phyloP scores from a whole-genome alignment of 768 basidiomycete genomes.

The Trametes elegans region DNA sequence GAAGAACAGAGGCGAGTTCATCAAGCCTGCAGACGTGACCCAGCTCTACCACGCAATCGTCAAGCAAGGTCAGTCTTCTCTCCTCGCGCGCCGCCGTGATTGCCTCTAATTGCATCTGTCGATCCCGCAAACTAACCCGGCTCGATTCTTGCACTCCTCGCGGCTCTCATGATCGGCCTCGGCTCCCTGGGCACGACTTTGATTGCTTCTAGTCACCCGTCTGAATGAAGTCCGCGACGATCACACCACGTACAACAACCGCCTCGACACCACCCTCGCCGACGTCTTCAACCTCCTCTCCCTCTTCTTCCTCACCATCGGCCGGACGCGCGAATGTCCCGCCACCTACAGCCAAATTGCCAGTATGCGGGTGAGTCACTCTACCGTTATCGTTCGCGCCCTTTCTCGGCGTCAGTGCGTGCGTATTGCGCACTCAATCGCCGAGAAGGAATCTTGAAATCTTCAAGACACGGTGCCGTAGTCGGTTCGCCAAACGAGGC shows the following conservation, averaged over 20 bases:
- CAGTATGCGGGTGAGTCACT: slow-evolving; percentile 83
- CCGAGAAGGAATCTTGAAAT: neutral
- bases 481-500: neutral
- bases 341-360: slow-evolving; percentile 96
- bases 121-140: neutral
- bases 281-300: slow-evolving; percentile 96
- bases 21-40: slow-evolving; percentile 92
- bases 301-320: slow-evolving; percentile 97
- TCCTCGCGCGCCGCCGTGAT: neutral
- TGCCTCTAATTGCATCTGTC: neutral
- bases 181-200: slow-evolving; percentile 6
- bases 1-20: slow-evolving; percentile 89
- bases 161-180: slow-evolving; percentile 11
- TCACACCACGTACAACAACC: slow-evolving; percentile 72
- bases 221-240: slow-evolving; percentile 90
- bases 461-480: slow-evolving; percentile 7
- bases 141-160: neutral
- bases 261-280: slow-evolving; percentile 91
- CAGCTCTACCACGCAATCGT: slow-evolving; percentile 90
- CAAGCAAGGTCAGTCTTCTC: slow-evolving; percentile 73
- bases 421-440: slow-evolving; percentile 4
- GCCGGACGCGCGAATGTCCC: slow-evolving; percentile 91
- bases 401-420: slow-evolving; percentile 1
- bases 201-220: slow-evolving; percentile 63
- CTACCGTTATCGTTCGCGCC: slow-evolving; percentile 2